These are phyloP conservation scores for Arxiozyma heterogenica DNA, from an alignment of 1,139 yeast genomes.

Conservation along the genomic window DNA sequence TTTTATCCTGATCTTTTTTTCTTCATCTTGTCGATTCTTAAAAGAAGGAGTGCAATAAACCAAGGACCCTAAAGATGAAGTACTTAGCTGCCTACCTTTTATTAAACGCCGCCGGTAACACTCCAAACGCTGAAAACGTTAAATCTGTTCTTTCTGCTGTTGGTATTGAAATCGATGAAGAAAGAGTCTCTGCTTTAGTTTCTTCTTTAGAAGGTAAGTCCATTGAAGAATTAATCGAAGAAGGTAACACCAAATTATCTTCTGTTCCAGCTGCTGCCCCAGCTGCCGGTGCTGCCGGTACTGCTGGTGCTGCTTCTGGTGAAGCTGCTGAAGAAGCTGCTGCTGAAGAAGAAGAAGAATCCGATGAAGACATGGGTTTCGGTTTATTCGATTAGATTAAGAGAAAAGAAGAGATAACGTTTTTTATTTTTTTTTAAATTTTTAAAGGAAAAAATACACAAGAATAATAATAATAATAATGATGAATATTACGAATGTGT, in stretches of 20 bases:
- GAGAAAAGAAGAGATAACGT: neutral
- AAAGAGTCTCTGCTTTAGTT: slow-evolving; percentile 58
- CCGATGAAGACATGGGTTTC: slow-evolving; percentile 80
- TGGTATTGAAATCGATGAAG: slow-evolving; percentile 70
- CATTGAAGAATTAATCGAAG: slow-evolving; percentile 65
- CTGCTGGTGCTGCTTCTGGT: slow-evolving; percentile 46
- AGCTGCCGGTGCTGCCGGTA: slow-evolving; percentile 54
- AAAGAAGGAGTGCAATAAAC: neutral
- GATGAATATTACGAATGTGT: neutral
- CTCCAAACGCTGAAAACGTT: slow-evolving; percentile 70
- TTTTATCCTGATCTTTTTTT: too few relatives aligned
- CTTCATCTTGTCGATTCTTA: neutral
- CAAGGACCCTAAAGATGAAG: slow-evolving; percentile 41
- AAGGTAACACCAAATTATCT: slow-evolving; percentile 74
- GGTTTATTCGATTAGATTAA: slow-evolving; percentile 72
- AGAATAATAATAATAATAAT: too few relatives aligned
- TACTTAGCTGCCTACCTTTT: slow-evolving; percentile 87
- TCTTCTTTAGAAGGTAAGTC: slow-evolving; percentile 70
- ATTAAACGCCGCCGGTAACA: slow-evolving; percentile 77
- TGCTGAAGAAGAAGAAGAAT: slow-evolving; percentile 44
- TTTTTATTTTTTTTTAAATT: too few relatives aligned
- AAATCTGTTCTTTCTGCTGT: slow-evolving; percentile 64
- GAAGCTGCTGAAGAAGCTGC: slow-evolving; percentile 54
- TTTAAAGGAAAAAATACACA: too few relatives aligned
- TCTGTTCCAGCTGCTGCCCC: slow-evolving; percentile 81